Percentiles rank a stretch among this genome's conserved stretches.
Conservation (phyloP, 768 basidiomycete genomes). For the Pisolithus orientalis region DNA sequence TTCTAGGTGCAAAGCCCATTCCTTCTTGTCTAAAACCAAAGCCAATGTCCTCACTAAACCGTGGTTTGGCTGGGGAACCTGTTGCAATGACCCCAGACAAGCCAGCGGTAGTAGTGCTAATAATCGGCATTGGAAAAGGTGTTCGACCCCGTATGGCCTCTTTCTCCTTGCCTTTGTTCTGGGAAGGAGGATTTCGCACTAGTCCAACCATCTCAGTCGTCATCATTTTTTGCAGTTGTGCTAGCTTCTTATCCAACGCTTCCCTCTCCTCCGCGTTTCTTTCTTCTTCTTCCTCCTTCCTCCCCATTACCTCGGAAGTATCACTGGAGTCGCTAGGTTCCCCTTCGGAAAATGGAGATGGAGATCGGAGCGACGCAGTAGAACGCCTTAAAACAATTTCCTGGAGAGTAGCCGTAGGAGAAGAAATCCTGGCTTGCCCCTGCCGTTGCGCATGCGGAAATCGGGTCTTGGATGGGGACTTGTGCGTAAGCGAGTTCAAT, state of each 20-base stretch:
- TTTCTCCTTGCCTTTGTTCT: conserved; percentile 32
- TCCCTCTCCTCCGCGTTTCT: conserved; percentile 63
- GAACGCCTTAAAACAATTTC: conserved; percentile 25
- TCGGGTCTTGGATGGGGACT: conserved; percentile 35
- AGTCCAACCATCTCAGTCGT: conserved; percentile 70
- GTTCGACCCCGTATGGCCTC: conserved; percentile 41
- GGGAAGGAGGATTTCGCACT: conserved; percentile 35
- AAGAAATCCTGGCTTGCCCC: conserved; percentile 42
- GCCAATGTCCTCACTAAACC: conserved; percentile 11
- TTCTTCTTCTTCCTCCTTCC: conserved; percentile 66
- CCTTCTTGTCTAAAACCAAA: conserved; percentile 34
- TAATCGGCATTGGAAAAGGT: conserved; percentile 8
- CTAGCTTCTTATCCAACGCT: conserved; percentile 58
- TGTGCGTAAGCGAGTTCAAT: conserved; percentile 59
- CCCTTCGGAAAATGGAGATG: conserved; percentile 48
- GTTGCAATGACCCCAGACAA: conserved; percentile 8
- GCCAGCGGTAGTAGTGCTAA: conserved; percentile 5
- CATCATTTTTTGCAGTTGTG: conserved; percentile 64
- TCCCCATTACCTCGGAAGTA: conserved; percentile 47
- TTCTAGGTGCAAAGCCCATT: conserved; percentile 27
- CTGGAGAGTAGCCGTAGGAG: conserved; percentile 69
- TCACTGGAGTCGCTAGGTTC: conserved; percentile 52
- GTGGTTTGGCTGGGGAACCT: conserved; percentile 26
- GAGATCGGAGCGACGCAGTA: conserved; percentile 31
- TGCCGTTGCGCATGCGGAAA: background rate